Conservation (phyloP, 23 red algal species). For the Gracilaria caudata region DNA sequence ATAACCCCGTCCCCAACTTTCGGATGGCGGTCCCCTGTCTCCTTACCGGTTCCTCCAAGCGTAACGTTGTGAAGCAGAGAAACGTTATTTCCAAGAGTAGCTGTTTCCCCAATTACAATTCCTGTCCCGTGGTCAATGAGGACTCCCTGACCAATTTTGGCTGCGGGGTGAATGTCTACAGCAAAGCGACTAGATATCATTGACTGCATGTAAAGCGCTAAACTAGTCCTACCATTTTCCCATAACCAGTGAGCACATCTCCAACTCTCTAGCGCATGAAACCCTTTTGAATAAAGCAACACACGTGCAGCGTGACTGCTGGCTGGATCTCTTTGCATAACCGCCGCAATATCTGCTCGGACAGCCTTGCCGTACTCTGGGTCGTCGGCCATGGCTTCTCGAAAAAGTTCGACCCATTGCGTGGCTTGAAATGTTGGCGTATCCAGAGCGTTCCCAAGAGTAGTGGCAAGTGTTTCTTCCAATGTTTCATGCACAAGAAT, state of each 20-base stretch:
- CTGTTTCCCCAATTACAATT: constrained; percentile 98
- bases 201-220: constrained; percentile 94
- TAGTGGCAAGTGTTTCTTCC: constrained; percentile 86
- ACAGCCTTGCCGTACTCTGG: constrained; percentile 71
- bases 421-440: constrained; percentile 91
- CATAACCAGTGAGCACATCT: constrained; percentile 94
- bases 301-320: constrained; percentile 83
- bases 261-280: constrained; percentile 88
- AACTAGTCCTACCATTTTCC: constrained; percentile 55
- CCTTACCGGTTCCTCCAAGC: constrained; percentile 96
- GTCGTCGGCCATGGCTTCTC: constrained; percentile 76
- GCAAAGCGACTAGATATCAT: constrained; percentile 90
- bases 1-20: constrained; percentile 96
- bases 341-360: constrained; percentile 85
- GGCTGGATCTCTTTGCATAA: constrained; percentile 91
- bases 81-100: constrained; percentile 88
- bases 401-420: constrained; percentile 92
- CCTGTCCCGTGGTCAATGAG: constrained; percentile 97
- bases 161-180: constrained; percentile 98
- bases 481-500: constrained; percentile 79
- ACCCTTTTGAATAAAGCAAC: constrained; percentile 94
- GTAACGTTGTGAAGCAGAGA: constrained; percentile 99
- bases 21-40: constrained; percentile 93
- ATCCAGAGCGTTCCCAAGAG: constrained; percentile 83
- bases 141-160: constrained; percentile 85